Conservation (phyloP, 306 rosid genomes). For the Prinsepia uniflora region DNA sequence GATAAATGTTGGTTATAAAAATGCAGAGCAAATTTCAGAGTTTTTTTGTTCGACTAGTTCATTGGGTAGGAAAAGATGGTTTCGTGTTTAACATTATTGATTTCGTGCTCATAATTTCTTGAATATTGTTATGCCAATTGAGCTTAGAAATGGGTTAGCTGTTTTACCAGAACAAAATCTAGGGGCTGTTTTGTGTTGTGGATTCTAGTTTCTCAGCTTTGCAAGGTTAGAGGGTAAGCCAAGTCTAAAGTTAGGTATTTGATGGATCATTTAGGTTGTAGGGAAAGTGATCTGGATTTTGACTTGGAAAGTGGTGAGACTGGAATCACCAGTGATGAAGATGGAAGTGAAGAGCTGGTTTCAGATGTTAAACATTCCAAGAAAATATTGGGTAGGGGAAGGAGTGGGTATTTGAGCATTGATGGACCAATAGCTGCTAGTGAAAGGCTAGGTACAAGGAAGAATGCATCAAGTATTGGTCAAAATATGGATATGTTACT, state of each 20-base stretch:
- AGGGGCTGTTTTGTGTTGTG: not conserved
- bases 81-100: not conserved
- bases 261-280: constrained; percentile 17
- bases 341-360: constrained; percentile 12
- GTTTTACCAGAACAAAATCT: not conserved
- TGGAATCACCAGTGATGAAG: constrained; percentile 21
- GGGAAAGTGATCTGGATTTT: constrained; percentile 21
- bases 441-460: constrained; percentile 16
- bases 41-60: not conserved
- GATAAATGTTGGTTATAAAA: not conserved
- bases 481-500: constrained; percentile 17
- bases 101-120: not conserved
- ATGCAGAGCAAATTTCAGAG: not conserved
- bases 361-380: constrained; percentile 3
- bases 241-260: not conserved
- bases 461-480: not conserved
- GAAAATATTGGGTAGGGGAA: constrained; percentile 20
- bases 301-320: constrained; percentile 38
- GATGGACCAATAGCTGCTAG: constrained; percentile 13
- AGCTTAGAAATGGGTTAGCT: constrained; percentile 6
- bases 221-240: not conserved
- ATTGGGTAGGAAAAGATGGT: not conserved
- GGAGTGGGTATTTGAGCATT: constrained; percentile 8
- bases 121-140: not conserved
- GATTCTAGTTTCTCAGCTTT: not conserved